Evolutionary conservation across 2,329 filamentous ascomycete species (phyloP).

Genomic region (Botrytis fragariae): DNA sequence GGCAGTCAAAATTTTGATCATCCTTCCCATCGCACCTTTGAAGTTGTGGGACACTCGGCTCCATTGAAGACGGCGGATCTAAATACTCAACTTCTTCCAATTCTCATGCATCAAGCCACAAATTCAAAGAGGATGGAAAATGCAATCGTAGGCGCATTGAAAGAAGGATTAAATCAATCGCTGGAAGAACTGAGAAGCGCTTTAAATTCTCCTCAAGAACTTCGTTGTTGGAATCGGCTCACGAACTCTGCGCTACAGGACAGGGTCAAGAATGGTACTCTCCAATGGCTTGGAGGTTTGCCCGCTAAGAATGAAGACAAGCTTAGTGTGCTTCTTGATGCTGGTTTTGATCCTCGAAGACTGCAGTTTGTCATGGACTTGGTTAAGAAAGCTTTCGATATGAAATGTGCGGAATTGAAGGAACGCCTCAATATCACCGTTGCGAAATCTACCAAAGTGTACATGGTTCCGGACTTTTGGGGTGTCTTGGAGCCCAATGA

Average conservation of each 20-base stretch:
- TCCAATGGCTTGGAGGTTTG: constrained; percentile 29
- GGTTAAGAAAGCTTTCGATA: constrained; percentile 35
- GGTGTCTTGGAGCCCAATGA: constrained; percentile 61
- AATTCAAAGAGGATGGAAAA: constrained; percentile 46
- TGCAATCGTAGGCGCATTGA: constrained; percentile 50
- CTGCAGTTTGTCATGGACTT: constrained; percentile 50
- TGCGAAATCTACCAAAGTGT: constrained; percentile 58
- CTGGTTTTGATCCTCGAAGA: constrained; percentile 55
- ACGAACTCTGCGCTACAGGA: constrained; percentile 44
- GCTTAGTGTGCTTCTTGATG: constrained; percentile 54
- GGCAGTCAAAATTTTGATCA: constrained; percentile 42
- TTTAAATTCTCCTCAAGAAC: constrained; percentile 48
- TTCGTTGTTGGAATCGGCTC: constrained; percentile 55
- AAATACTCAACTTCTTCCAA: constrained; percentile 66
- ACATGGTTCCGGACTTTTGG: constrained; percentile 67
- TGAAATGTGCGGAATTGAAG: constrained; percentile 41
- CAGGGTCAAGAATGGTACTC: constrained; percentile 31
- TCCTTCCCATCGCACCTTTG: constrained; percentile 58
- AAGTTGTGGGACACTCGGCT: constrained; percentile 53
- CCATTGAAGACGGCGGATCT: constrained; percentile 53
- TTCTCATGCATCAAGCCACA: constrained; percentile 60
- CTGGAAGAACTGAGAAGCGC: constrained; percentile 52
- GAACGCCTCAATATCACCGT: constrained; percentile 60
- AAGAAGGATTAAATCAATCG: constrained; percentile 49
- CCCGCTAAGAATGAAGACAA: constrained; percentile 45